phyloP scores from a whole-genome alignment of 805 yeast genomes.

The Saccharomycopsis sp. region DNA sequence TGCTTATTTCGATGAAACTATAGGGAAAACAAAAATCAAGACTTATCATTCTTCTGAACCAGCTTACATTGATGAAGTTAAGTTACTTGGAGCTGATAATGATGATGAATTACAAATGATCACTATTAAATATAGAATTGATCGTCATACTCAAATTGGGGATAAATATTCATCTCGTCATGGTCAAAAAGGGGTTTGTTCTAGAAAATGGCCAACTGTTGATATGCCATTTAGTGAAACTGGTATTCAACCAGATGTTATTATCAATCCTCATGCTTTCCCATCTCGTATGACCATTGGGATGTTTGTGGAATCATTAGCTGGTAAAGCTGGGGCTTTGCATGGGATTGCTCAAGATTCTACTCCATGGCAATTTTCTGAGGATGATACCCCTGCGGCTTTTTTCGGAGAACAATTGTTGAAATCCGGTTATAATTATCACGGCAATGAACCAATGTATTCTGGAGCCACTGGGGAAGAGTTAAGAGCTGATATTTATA shows the following conservation, averaged over 20 bases:
- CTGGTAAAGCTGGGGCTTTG: constrained; percentile 98
- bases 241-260: constrained; percentile 96
- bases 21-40: constrained; percentile 84
- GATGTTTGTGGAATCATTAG: constrained; percentile 96
- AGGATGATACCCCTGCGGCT: constrained; percentile 92
- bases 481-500: constrained; percentile 87
- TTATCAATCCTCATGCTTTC: constrained; percentile 98
- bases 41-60: constrained; percentile 92
- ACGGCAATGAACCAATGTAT: constrained; percentile 98
- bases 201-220: constrained; percentile 93
- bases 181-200: constrained; percentile 98
- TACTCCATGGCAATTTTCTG: constrained; percentile 92
- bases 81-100: constrained; percentile 75
- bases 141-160: constrained; percentile 91
- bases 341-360: constrained; percentile 97
- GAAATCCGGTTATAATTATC: constrained; percentile 89
- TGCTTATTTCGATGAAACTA: constrained; percentile 84
- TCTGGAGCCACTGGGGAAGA: constrained; percentile 99
- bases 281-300: constrained; percentile 99
- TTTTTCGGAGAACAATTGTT: constrained; percentile 89
- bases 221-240: constrained; percentile 96
- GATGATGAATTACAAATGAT: constrained; percentile 69
- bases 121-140: constrained; percentile 81
- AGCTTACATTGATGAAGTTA: constrained; percentile 92
- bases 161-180: constrained; percentile 97